These are phyloP conservation scores for Diversispora eburnea DNA, from an alignment of 192 early-diverging fungal genomes.

Conservation along the genomic window DNA sequence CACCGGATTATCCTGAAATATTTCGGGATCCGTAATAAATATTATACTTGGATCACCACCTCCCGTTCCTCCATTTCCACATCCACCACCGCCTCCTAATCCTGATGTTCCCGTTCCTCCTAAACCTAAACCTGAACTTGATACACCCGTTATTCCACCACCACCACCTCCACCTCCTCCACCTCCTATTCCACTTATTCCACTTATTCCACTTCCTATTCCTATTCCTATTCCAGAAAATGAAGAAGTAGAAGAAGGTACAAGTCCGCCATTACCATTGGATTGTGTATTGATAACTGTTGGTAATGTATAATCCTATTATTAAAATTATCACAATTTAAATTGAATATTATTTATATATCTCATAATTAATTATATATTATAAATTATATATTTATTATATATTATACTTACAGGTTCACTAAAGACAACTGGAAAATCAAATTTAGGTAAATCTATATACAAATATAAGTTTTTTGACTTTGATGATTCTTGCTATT, in stretches of 20 bases:
- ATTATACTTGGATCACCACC: slow-evolving; percentile 32
- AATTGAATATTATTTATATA: too few species aligned
- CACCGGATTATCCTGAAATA: slow-evolving; percentile 86
- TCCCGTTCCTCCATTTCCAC: slow-evolving; percentile 10
- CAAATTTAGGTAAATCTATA: slow-evolving; percentile 90
- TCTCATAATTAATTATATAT: too few species aligned
- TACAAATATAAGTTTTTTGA: slow-evolving; percentile 72
- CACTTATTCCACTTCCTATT: too few species aligned
- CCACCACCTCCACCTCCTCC: too few species aligned
- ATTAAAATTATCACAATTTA: too few species aligned
- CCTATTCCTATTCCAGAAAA: too few species aligned
- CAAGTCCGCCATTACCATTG: too few species aligned
- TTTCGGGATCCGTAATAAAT: slow-evolving; percentile 78
- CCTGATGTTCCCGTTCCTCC: slow-evolving; percentile 3
- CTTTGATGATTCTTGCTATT: slow-evolving; percentile 47
- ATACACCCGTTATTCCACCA: too few species aligned
- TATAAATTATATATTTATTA: background rate
- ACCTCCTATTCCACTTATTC: too few species aligned
- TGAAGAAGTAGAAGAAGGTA: too few species aligned
- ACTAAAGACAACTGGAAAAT: slow-evolving; percentile 93
- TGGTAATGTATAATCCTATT: too few species aligned
- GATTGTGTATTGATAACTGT: too few species aligned
- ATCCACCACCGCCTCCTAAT: background rate
- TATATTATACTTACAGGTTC: slow-evolving; percentile 61
- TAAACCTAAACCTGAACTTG: slow-evolving; percentile 23